These are phyloP conservation scores for Graphilbum ipis-grandicollis DNA, from an alignment of 2,329 filamentous ascomycete genomes.

Conservation along the genomic window DNA sequence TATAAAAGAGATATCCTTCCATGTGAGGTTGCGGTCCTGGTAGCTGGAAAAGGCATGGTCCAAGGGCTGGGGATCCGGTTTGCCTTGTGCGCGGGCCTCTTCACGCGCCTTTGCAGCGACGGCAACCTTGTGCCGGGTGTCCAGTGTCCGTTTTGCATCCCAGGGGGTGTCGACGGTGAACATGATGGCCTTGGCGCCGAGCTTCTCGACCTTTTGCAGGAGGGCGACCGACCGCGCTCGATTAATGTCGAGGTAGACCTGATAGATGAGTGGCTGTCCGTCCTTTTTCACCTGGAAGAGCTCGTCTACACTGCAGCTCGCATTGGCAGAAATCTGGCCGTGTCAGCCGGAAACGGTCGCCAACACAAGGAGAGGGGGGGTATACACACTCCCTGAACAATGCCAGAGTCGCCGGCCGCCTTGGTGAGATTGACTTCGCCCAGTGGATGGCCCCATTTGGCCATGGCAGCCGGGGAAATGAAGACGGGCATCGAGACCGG, in stretches of 20 bases:
- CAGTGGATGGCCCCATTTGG: conserved; percentile 8
- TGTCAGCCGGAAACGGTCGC: no score
- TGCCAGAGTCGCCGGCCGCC: conserved; percentile 2
- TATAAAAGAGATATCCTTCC: conserved; percentile 41
- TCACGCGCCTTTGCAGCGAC: not conserved
- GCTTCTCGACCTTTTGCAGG: conserved; percentile 4
- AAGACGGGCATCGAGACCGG: conserved; percentile 6
- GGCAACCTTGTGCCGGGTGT: conserved; percentile 6
- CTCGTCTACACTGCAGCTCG: conserved; percentile 4
- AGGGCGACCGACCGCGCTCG: conserved; percentile 1
- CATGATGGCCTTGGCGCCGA: conserved; percentile 12
- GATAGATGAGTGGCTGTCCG: conserved; percentile 1
- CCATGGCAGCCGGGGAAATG: conserved; percentile 8
- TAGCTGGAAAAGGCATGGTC: conserved; percentile 14
- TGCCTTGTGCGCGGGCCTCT: not conserved
- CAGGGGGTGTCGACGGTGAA: conserved; percentile 27
- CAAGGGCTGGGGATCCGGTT: not conserved
- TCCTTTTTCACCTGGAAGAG: not conserved
- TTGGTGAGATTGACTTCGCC: conserved; percentile 7
- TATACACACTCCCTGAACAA: conserved; percentile 1
- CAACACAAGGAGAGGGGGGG: not conserved
- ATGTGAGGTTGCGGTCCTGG: conserved; percentile 28
- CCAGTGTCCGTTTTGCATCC: conserved; percentile 19
- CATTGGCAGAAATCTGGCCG: conserved; percentile 3
- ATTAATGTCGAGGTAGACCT: conserved; percentile 4